Conservation (phyloP, 768 basidiomycete species). For the Tulasnella sp. region DNA sequence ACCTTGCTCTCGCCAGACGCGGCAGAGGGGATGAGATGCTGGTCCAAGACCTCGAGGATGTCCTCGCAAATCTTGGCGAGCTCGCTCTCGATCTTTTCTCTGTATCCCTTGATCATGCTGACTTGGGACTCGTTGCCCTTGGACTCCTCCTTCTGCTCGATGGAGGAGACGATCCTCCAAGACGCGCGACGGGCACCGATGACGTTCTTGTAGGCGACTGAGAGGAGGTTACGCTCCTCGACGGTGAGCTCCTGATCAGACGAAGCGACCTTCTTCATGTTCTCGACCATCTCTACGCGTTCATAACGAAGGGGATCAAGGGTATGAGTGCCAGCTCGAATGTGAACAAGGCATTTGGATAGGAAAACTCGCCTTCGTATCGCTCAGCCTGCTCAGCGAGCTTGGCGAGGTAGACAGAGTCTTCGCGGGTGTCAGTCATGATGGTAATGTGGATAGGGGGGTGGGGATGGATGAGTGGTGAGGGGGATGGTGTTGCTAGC, state of each 20-base stretch:
- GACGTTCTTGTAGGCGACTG: slow-evolving; percentile 62
- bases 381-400: slow-evolving; percentile 82
- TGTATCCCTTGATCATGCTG: slow-evolving; percentile 39
- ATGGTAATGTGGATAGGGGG: not conserved
- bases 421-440: slow-evolving; percentile 27
- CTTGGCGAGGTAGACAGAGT: slow-evolving; percentile 57
- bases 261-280: slow-evolving; percentile 40
- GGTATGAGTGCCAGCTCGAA: not conserved
- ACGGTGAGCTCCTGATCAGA: slow-evolving; percentile 41
- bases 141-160: slow-evolving; percentile 41
- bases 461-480: not conserved
- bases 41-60: slow-evolving; percentile 33
- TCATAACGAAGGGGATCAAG: slow-evolving; percentile 14
- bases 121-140: slow-evolving; percentile 39
- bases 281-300: slow-evolving; percentile 34
- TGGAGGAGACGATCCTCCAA: slow-evolving; percentile 57
- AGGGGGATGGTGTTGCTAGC: not conserved
- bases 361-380: slow-evolving; percentile 54
- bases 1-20: slow-evolving; percentile 72
- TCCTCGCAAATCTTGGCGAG: slow-evolving; percentile 42
- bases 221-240: slow-evolving; percentile 43
- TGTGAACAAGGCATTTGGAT: not conserved
- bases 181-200: slow-evolving; percentile 75
- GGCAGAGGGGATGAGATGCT: slow-evolving; percentile 43
- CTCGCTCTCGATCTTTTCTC: slow-evolving; percentile 40